Evolutionary conservation across 2,329 filamentous ascomycete species (phyloP).

Genomic region (Alternaria infectoria): DNA sequence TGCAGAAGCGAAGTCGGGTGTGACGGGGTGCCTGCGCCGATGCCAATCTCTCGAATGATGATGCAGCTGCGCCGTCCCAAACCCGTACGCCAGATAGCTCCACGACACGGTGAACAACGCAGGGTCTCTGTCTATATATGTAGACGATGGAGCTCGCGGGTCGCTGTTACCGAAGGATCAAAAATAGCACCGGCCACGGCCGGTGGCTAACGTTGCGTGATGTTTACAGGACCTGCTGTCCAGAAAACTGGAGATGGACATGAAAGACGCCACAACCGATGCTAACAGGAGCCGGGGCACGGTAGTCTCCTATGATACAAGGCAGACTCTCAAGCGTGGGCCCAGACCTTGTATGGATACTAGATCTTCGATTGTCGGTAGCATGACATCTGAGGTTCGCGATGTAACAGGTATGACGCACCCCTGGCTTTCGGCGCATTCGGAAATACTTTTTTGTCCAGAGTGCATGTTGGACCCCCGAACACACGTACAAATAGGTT

Average conservation of each 20-base stretch:
- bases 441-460: neutral
- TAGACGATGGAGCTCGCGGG: slow-evolving; percentile 13
- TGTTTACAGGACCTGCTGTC: slow-evolving; percentile 7
- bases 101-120: slow-evolving; percentile 15
- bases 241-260: slow-evolving; percentile 27
- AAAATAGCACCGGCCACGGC: slow-evolving; percentile 36
- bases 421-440: slow-evolving; percentile 16
- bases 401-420: neutral
- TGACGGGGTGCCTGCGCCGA: slow-evolving; percentile 29
- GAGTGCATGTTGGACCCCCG: neutral
- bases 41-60: slow-evolving; percentile 16
- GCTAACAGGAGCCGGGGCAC: slow-evolving; percentile 9
- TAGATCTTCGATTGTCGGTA: neutral
- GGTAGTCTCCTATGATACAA: neutral
- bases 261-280: slow-evolving; percentile 2
- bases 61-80: slow-evolving; percentile 13
- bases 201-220: slow-evolving; percentile 13
- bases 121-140: slow-evolving; percentile 24
- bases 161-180: slow-evolving; percentile 16
- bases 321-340: neutral
- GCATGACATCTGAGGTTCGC: neutral
- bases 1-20: slow-evolving; percentile 30
- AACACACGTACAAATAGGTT: neutral
- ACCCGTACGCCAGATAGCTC: slow-evolving; percentile 18
- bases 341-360: neutral